Evolutionary conservation across 1,139 yeast species (phyloP), one percentile per base, ranked within the genome.

Genomic region (Nakaseomyces nivariensis): DNA sequence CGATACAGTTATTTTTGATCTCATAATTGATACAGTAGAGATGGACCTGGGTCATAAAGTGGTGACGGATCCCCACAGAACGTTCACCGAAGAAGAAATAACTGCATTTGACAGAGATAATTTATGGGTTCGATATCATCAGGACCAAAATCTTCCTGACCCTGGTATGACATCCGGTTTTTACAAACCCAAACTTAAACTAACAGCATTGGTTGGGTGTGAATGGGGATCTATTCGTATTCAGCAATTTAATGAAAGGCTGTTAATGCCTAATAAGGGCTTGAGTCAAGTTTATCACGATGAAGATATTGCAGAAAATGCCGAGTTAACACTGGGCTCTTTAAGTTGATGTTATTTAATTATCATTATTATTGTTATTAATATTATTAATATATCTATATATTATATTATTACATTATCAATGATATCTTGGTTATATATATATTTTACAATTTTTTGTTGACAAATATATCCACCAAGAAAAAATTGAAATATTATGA

Each of bases 191-290:
- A 56, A 56, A 31, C 54, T 63, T 8, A 61, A 61, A 48, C 54
- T 63, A 58, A 50, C 56, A 1, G 52, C 68, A 4, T 41, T 64
- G 27, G 56, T 59, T 9, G 67, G 67, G n/a, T 64, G 66, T 47
- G 66, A 62, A 49, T 51, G 58, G 10, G 63, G 63, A 0, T 61
- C 67, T 3, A 37, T 64, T 8, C 54, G 61, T 7, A 59, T 64
- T 25, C 58, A 59, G 47, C 60, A 55, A 37, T 61, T 55, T 44
- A 52, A 55, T 26, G 67, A 64, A 47, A 49, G 52, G n/a, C 38
- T 60, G 25, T 27, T 51, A n/a, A 29, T 41, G 33, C 38, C 34
- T 5, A 42, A 38, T 34, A 45, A 45, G 13, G 34, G 37, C 1
- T 22, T 43, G 17, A 33, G 37, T 33, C 41, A 32, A 13, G 22